Conservation (phyloP, 257 asterid species). For the Salvia miltiorrhiza region DNA sequence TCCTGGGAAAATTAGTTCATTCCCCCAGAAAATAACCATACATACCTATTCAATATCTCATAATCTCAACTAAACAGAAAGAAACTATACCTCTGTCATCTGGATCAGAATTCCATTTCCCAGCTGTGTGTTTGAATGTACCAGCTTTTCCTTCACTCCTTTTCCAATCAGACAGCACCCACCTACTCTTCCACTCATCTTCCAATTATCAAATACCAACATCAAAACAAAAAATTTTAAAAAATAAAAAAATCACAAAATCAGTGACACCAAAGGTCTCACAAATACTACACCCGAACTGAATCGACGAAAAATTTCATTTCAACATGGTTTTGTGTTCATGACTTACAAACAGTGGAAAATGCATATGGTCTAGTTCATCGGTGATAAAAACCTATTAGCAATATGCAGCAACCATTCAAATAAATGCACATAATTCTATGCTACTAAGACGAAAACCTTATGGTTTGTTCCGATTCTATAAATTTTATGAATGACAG, state of each 20-base stretch:
- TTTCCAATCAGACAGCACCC: constrained; percentile 21
- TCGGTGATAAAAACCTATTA: neutral
- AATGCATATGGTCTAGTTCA: neutral
- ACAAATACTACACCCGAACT: neutral
- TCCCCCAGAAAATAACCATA: neutral
- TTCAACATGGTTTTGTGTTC: neutral
- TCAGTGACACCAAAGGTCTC: neutral
- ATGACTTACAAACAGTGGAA: neutral
- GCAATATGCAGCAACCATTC: neutral
- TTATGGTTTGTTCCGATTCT: neutral
- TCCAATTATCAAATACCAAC: neutral
- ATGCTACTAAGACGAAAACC: too few species aligned
- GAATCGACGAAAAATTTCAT: neutral
- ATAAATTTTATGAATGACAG: neutral
- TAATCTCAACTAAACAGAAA: neutral
- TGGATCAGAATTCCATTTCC: constrained; percentile 14
- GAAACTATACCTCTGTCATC: constrained; percentile 8
- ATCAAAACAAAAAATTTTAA: neutral
- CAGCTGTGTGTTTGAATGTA: constrained; percentile 6
- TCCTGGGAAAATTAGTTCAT: neutral
- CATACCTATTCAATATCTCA: neutral
- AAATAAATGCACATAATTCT: neutral
- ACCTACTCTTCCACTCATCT: constrained; percentile 20
- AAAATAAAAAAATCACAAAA: neutral
- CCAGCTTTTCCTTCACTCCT: constrained; percentile 19